phyloP scores from a whole-genome alignment of 306 rosid genomes.

The Vicia faba region DNA sequence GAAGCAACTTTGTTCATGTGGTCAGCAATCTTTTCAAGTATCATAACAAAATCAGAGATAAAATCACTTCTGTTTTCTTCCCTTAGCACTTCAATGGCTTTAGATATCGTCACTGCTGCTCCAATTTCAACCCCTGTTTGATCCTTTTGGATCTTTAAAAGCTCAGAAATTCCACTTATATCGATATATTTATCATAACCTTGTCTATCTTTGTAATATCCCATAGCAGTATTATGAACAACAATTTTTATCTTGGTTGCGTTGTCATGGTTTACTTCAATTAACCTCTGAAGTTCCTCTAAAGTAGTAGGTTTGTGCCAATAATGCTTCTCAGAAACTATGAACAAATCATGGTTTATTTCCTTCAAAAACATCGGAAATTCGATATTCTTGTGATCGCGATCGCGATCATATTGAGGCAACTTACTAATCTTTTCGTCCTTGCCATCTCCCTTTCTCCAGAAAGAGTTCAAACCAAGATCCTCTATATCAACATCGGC shows the following conservation, averaged over 20 bases:
- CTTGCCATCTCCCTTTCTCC: constrained; percentile 64
- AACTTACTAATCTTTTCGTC: constrained; percentile 49
- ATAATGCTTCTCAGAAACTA: constrained; percentile 48
- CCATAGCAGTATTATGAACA: constrained; percentile 76
- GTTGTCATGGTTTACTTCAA: constrained; percentile 29
- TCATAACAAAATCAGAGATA: constrained; percentile 45
- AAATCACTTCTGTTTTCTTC: constrained; percentile 29
- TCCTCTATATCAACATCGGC: constrained; percentile 88
- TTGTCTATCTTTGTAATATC: constrained; percentile 70
- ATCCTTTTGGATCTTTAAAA: constrained; percentile 57
- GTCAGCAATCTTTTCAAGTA: constrained; percentile 55
- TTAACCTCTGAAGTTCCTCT: constrained; percentile 54
- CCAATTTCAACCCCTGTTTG: constrained; percentile 69
- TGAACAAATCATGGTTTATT: constrained; percentile 38
- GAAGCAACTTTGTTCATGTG: constrained; percentile 85
- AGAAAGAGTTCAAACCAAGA: constrained; percentile 80
- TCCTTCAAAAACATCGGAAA: constrained; percentile 74
- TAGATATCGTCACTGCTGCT: constrained; percentile 66
- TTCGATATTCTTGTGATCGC: constrained; percentile 26
- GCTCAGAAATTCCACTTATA: constrained; percentile 59
- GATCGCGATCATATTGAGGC: constrained; percentile 49
- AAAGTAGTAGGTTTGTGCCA: constrained; percentile 68
- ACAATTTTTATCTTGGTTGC: constrained; percentile 51
- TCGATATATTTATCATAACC: constrained; percentile 59
- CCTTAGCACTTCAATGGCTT: constrained; percentile 62